Evolutionary conservation across 148 eudicot genomes (phyloP), one percentile per base, ranked within the genome.

Genomic region (Drosera capensis): DNA sequence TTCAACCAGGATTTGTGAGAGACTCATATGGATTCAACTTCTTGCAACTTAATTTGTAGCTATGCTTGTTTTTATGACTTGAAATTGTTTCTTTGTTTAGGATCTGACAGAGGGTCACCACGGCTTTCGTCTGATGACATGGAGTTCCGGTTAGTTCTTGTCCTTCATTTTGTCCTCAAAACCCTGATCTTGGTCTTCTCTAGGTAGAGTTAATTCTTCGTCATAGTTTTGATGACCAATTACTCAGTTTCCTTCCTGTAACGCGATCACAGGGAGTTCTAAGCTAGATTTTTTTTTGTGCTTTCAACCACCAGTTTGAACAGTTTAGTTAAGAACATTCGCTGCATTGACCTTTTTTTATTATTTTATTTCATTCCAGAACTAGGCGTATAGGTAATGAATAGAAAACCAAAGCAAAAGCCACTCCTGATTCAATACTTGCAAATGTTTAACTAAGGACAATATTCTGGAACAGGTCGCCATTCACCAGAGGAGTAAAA

Each of bases 401-500:
- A n/a, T n/a, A n/a, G n/a, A n/a, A n/a, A n/a, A n/a, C n/a, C n/a
- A n/a, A n/a, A n/a, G n/a, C n/a, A n/a, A n/a, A n/a, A n/a, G n/a
- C n/a, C n/a, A n/a, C n/a, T n/a, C n/a, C n/a, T n/a, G n/a, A n/a
- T n/a, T n/a, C n/a, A n/a, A n/a, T n/a, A n/a, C 8, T 42, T 17
- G 21, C 20, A 3, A 21, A 17, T 5, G 24, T 23, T 15, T 42
- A 8, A 42, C 23, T 15, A 34, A 28, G 14, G 7, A 24, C 20
- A 16, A 26, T 48, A n/a, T 12, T 23, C 49, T 18, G 20, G 41
- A 51, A 62, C 70, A 82, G 96, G 65, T 87, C 96, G 25, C 83
- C 96, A 29, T 83, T 83, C 59, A 58, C 66, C 26, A 61, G 61
- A 58, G 86, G 70, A 64, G 65, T 52, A 48, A 79, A 58, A 39